Percentiles rank a stretch among this genome's conserved stretches.
Evolutionary conservation across 2,329 filamentous ascomycete species (phyloP).

Genomic region (Trichophyton schoenleinii): DNA sequence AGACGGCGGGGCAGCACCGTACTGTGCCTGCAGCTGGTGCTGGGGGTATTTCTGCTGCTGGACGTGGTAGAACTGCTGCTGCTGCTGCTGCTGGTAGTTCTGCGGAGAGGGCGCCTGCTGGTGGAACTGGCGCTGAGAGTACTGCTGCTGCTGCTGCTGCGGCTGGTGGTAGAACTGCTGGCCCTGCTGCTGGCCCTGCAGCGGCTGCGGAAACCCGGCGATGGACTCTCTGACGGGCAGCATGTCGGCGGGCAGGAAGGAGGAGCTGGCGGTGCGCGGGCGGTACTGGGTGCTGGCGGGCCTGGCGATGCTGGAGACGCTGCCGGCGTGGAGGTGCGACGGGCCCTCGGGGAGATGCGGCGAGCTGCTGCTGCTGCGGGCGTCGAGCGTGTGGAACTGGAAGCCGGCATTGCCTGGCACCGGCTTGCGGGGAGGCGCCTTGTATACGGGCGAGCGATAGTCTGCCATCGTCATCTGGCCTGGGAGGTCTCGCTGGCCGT

Average conservation of each 20-base stretch:
- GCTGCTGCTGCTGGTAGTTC: not conserved
- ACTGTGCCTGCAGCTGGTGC: not conserved
- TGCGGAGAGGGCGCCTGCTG: not conserved
- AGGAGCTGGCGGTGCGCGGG: constrained; percentile 11
- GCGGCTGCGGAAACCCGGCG: constrained; percentile 7
- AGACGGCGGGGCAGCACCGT: constrained; percentile 11
- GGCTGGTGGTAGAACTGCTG: no score
- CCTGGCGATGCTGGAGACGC: not conserved
- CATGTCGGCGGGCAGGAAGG: constrained; percentile 11
- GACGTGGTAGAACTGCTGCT: not conserved
- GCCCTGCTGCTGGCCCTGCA: not conserved
- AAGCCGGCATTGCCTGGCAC: constrained; percentile 13
- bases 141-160: no score
- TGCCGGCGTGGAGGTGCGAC: not conserved
- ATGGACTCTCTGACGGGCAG: constrained; percentile 8
- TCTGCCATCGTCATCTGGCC: constrained; percentile 11
- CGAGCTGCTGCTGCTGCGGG: not conserved
- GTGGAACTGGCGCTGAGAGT: not conserved
- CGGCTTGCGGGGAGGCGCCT: constrained; percentile 14
- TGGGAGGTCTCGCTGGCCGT: not conserved
- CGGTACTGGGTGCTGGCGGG: constrained; percentile 8
- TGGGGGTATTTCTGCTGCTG: constrained; percentile 5
- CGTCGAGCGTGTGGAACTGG: constrained; percentile 12
- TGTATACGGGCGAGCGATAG: constrained; percentile 13
- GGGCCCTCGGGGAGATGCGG: not conserved